Evolutionary conservation across 1,139 yeast genomes (phyloP).

Genomic region (Sugiyamaella paludigena): DNA sequence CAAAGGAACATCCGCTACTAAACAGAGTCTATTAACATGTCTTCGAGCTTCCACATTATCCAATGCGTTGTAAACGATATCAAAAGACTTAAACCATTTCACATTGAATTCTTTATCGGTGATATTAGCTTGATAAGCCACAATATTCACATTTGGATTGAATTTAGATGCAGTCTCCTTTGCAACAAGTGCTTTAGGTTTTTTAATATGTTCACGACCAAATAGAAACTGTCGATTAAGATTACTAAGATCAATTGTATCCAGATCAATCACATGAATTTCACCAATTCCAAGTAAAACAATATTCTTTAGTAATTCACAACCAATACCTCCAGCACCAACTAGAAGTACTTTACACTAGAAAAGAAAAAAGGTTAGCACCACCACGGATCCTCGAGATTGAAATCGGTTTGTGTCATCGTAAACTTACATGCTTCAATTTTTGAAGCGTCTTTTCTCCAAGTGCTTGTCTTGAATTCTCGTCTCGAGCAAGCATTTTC

Average conservation of each 20-base stretch:
- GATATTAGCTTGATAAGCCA: constrained; percentile 85
- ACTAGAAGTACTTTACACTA: constrained; percentile 63
- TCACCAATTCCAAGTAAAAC: constrained; percentile 83
- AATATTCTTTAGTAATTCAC: constrained; percentile 85
- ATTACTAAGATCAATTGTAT: constrained; percentile 88
- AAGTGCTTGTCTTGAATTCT: constrained; percentile 19
- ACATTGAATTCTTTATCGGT: constrained; percentile 77
- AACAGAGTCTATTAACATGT: constrained; percentile 80
- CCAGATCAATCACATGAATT: constrained; percentile 88
- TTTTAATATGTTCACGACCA: constrained; percentile 79
- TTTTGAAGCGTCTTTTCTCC: constrained; percentile 20
- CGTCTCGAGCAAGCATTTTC: constrained; percentile 16
- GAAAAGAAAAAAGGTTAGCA: neutral
- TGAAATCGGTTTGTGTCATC: too few relatives aligned
- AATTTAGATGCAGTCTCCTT: constrained; percentile 75
- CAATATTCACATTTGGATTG: constrained; percentile 68
- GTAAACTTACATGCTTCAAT: constrained; percentile 19
- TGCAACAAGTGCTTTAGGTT: constrained; percentile 78
- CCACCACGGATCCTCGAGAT: too few relatives aligned
- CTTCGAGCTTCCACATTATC: constrained; percentile 92
- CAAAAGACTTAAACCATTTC: constrained; percentile 78
- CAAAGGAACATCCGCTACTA: constrained; percentile 69
- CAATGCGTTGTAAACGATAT: constrained; percentile 81
- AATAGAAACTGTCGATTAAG: constrained; percentile 91
- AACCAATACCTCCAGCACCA: constrained; percentile 99